Conservation (phyloP, 2,329 filamentous ascomycete species). For the Apiospora malaysiana region DNA sequence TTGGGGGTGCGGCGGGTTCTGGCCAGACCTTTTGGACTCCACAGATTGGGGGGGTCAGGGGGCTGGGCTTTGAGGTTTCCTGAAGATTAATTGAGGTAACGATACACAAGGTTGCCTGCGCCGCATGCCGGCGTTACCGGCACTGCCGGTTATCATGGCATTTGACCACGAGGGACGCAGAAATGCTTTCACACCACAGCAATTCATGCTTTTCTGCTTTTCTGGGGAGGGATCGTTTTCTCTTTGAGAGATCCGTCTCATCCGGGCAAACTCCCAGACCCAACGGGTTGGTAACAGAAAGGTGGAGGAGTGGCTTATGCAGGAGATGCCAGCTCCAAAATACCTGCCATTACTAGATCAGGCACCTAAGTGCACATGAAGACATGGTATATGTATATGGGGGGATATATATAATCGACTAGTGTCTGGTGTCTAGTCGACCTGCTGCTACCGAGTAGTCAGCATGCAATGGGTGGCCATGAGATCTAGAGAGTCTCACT, state of each 20-base stretch:
- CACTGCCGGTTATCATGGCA: constrained; percentile 4
- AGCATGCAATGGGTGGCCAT: not conserved
- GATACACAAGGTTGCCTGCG: not conserved
- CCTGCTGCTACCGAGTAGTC: too few relatives aligned
- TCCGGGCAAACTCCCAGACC: not conserved
- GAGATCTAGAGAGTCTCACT: not conserved
- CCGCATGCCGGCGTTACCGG: constrained; percentile 1
- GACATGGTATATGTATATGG: not conserved
- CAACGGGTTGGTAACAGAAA: constrained; percentile 6
- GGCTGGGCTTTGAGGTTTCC: not conserved
- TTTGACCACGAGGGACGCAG: not conserved
- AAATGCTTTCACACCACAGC: not conserved
- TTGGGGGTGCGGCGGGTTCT: not conserved
- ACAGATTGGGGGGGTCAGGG: not conserved
- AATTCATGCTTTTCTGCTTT: not conserved
- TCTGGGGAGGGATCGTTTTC: too few relatives aligned
- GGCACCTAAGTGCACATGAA: not conserved
- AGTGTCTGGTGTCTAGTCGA: not conserved
- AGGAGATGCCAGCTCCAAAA: not conserved
- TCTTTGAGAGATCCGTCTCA: not conserved
- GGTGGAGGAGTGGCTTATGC: not conserved
- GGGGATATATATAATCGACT: not conserved
- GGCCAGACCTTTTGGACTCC: not conserved
- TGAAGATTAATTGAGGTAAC: not conserved
- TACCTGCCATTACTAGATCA: not conserved